These are phyloP conservation scores for Medicago ruthenica DNA, from an alignment of 306 rosid genomes.

Conservation along the genomic window DNA sequence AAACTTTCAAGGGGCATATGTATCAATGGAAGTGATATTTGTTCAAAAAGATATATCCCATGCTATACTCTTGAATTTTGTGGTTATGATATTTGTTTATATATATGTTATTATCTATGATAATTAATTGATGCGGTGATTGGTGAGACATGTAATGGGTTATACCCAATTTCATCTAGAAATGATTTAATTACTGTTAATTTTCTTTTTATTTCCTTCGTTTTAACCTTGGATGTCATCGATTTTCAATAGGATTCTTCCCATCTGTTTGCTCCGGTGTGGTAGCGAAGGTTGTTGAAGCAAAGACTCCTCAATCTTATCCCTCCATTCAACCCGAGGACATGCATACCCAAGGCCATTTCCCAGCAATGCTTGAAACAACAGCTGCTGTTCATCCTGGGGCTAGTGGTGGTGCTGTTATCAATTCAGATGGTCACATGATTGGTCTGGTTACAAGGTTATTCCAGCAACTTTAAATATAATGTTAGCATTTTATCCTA, in stretches of 20 bases:
- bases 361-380: conserved; percentile 92
- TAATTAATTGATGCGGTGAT: background rate
- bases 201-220: conserved; percentile 28
- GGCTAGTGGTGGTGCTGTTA: conserved; percentile 94
- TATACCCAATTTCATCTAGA: background rate
- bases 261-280: conserved; percentile 92
- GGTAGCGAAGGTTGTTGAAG: conserved; percentile 82
- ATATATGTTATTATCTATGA: background rate
- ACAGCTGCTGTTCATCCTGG: conserved; percentile 98
- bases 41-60: background rate
- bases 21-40: background rate
- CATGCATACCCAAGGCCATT: conserved; percentile 43
- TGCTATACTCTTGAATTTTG: background rate
- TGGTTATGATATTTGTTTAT: background rate
- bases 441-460: conserved; percentile 97
- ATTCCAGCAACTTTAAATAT: background rate
- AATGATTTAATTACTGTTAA: background rate
- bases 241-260: conserved; percentile 60
- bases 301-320: conserved; percentile 62
- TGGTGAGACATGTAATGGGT: background rate
- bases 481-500: no score
- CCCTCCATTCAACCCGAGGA: conserved; percentile 52
- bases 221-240: conserved; percentile 19
- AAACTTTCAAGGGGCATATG: no score
- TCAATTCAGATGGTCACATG: conserved; percentile 85